Evolutionary conservation across 1,284 basidiomycete genomes (phyloP).

Genomic region (Cutaneotrichosporon sp.): DNA sequence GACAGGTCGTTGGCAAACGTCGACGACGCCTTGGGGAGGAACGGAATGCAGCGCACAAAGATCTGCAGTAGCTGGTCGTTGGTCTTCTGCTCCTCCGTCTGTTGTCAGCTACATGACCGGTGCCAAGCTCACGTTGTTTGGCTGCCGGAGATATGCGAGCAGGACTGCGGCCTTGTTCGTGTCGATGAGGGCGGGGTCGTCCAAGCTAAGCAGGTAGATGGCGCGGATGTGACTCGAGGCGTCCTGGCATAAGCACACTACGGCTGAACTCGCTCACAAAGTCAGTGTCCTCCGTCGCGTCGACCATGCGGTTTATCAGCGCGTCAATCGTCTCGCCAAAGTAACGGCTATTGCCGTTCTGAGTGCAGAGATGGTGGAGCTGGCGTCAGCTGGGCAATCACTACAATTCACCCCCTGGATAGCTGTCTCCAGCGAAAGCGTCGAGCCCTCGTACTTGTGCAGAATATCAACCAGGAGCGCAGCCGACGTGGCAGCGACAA

Average conservation of each 20-base stretch:
- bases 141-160: constrained; percentile 24
- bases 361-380: background rate
- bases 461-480: constrained; percentile 78
- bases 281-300: constrained; percentile 52
- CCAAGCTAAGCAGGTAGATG: constrained; percentile 32
- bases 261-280: constrained; percentile 18
- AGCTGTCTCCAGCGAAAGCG: constrained; percentile 76
- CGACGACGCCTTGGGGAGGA: constrained; percentile 77
- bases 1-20: constrained; percentile 84
- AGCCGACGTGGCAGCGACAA: constrained; percentile 52
- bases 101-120: constrained; percentile 10
- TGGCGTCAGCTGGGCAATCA: background rate
- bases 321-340: constrained; percentile 62
- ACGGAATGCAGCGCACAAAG: constrained; percentile 75
- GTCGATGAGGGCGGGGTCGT: constrained; percentile 34
- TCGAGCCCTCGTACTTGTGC: constrained; percentile 70
- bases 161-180: constrained; percentile 35
- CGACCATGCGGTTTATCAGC: constrained; percentile 79
- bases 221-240: constrained; percentile 37
- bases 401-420: constrained; percentile 56
- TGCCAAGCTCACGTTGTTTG: constrained; percentile 31
- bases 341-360: constrained; percentile 14
- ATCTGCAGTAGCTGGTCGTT: constrained; percentile 81
- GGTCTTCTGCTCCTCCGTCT: constrained; percentile 75
- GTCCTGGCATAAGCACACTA: constrained; percentile 32